Conservation (phyloP, 805 yeast genomes). For the Lipomyces chichibuensis region DNA sequence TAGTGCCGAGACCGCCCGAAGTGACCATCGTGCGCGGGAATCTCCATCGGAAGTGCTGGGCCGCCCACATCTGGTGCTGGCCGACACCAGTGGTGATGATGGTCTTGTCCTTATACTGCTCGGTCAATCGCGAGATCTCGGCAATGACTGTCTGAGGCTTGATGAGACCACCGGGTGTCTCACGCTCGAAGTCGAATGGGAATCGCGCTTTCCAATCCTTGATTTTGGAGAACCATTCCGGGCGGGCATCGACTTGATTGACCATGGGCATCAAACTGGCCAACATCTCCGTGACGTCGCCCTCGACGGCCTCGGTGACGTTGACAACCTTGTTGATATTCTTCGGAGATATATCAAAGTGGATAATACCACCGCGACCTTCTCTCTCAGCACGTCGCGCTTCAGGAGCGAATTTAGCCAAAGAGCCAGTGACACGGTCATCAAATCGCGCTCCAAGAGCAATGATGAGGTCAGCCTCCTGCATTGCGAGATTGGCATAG, state of each 20-base stretch:
- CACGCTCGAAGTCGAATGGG: conserved; percentile 78
- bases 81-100: conserved; percentile 98
- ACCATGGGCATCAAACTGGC: conserved; percentile 72
- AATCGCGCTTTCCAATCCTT: conserved; percentile 81
- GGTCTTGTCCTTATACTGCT: conserved; percentile 66
- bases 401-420: conserved; percentile 87
- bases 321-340: conserved; percentile 94
- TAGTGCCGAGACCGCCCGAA: conserved; percentile 98
- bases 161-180: conserved; percentile 59
- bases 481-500: conserved; percentile 92
- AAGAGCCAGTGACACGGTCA: conserved; percentile 92
- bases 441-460: conserved; percentile 98
- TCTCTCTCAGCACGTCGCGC: conserved; percentile 88
- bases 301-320: conserved; percentile 95
- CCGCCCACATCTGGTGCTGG: conserved; percentile 99
- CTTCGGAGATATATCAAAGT: conserved; percentile 94
- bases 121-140: conserved; percentile 75
- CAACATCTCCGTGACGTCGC: conserved; percentile 85
- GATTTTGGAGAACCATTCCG: conserved; percentile 77
- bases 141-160: conserved; percentile 91
- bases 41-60: conserved; percentile 95
- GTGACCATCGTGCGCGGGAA: conserved; percentile 91
- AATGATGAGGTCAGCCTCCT: conserved; percentile 86
- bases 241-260: conserved; percentile 62
- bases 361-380: conserved; percentile 92